Base-by-base conservation (phyloP, 148 eudicot genomes). In the Cornus kousa region DNA sequence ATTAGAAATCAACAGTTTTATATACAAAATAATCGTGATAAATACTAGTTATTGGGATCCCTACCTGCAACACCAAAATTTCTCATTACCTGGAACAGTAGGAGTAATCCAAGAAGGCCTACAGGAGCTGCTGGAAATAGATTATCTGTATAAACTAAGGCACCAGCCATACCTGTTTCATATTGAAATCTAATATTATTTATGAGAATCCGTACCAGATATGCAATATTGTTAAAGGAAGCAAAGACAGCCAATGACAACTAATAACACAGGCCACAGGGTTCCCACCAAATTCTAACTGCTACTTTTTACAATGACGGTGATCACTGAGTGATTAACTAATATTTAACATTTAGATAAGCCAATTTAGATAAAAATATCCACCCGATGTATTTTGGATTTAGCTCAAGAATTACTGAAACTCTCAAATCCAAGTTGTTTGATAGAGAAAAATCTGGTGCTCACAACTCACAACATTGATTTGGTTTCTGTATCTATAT, bases 21-120 rank as follows among this genome's bases (percentile, higher is more conserved):
- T 19, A 10, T 2, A 50, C 5, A 22, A 74, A 31, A 17, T 57
- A 19, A n/a, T 57, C 50, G 69, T 20, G 17, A 16, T 57, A 69
- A 57, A 80, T 3, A 50, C 19, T 72, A 67, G 72, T 48, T 4
- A 48, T 24, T 67, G 31, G n/a, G 43, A 17, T 13, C 8, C 23
- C 7, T 67, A 19, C 12, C 72, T 62, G 19, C 24, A 0, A n/a
- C 7, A 62, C 66, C 7, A 0, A 62, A 62, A 40, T 5, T 71
- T 59, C 28, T 64, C 53, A 22, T 50, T 86, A 91, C 98, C 99
- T 96, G 99, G 76, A 96, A 89, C 72, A 93, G 73, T 46, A 93
- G 88, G 40, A 96, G 97, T 75, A 96, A 78, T 67, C 99, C 97
- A 48, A 93, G 93, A 80, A 96, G 97, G 84, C 98, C 99, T 83